phyloP scores from a whole-genome alignment of 225 moss, liverwort and hornwort genomes.

The Polytrichum commune region DNA sequence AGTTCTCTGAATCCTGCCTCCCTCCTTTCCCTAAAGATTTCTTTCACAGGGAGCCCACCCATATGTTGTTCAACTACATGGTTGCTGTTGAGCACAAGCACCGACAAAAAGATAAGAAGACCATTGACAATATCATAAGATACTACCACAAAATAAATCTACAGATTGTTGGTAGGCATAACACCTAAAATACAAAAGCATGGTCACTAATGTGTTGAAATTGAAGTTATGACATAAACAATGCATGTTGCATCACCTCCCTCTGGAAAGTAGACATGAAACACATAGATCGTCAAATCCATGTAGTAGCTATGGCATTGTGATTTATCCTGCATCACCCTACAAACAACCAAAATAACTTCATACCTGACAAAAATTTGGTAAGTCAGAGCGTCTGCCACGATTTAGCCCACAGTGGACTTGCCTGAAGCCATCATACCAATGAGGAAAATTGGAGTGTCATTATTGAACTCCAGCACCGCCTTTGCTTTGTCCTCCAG shows the following conservation, averaged over 20 bases:
- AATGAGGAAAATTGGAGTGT: constrained; percentile 67
- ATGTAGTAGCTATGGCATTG: no score
- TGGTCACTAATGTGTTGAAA: no score
- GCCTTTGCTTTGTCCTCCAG: constrained; percentile 38
- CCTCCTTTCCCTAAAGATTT: constrained; percentile 65
- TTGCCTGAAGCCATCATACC: constrained; percentile 99
- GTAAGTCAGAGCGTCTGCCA: constrained; percentile 70
- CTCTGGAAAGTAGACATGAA: no score
- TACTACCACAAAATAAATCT: no score
- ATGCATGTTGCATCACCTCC: no score
- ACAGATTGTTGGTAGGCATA: no score
- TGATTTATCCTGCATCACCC: no score
- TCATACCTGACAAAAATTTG: constrained; percentile 74
- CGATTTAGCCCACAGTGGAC: constrained; percentile 67
- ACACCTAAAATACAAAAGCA: no score
- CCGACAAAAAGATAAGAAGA: no score
- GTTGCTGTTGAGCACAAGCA: constrained; percentile 47
- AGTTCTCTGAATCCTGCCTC: constrained; percentile 76
- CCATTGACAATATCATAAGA: no score
- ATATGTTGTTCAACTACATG: constrained; percentile 70
- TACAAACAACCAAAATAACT: background rate
- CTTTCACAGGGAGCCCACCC: constrained; percentile 59
- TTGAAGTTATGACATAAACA: no score
- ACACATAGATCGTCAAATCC: no score
- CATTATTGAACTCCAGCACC: constrained; percentile 39